These are phyloP conservation scores for Dothidotthia symphoricarpi DNA, from an alignment of 2,329 filamentous ascomycete species.

Conservation along the genomic window DNA sequence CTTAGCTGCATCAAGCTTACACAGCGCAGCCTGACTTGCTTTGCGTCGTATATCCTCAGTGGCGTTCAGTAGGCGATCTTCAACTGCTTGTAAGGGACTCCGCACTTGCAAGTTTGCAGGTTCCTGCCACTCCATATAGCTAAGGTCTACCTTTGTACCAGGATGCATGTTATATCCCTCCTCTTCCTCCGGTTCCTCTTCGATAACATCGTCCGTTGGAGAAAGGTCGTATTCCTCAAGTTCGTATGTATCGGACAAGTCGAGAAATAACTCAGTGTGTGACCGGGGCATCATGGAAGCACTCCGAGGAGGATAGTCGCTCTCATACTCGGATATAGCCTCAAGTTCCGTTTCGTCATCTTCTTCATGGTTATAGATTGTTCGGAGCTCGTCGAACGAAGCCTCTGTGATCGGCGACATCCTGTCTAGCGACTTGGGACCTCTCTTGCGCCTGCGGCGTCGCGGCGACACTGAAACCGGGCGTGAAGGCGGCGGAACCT, in stretches of 20 bases:
- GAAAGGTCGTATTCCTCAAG: slow-evolving; percentile 15
- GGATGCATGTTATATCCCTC: slow-evolving; percentile 4
- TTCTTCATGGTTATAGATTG: slow-evolving; percentile 8
- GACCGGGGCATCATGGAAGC: slow-evolving; percentile 2
- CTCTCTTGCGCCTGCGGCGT: slow-evolving; percentile 12
- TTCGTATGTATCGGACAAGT: slow-evolving; percentile 2
- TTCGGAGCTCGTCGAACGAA: slow-evolving; percentile 16
- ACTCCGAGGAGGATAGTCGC: slow-evolving; percentile 1
- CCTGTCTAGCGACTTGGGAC: slow-evolving; percentile 14
- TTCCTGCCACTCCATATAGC: slow-evolving; percentile 1
- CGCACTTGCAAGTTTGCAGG: slow-evolving; percentile 3
- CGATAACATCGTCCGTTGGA: slow-evolving; percentile 5
- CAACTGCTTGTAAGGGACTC: slow-evolving; percentile 22
- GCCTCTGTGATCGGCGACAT: slow-evolving; percentile 30
- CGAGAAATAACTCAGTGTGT: slow-evolving; percentile 1
- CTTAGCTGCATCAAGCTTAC: slow-evolving; percentile 9
- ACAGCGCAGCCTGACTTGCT: not conserved
- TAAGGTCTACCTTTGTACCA: slow-evolving; percentile 4
- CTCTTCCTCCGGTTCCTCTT: not conserved
- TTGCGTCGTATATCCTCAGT: slow-evolving; percentile 12
- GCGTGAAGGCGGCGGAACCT: slow-evolving; percentile 2
- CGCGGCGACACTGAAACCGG: slow-evolving; percentile 2
- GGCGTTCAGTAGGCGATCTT: slow-evolving; percentile 23
- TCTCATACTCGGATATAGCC: slow-evolving; percentile 20
- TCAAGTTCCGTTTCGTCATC: slow-evolving; percentile 13